Conservation (phyloP, 2,329 filamentous ascomycete genomes). For the Fusarium aywerte region DNA sequence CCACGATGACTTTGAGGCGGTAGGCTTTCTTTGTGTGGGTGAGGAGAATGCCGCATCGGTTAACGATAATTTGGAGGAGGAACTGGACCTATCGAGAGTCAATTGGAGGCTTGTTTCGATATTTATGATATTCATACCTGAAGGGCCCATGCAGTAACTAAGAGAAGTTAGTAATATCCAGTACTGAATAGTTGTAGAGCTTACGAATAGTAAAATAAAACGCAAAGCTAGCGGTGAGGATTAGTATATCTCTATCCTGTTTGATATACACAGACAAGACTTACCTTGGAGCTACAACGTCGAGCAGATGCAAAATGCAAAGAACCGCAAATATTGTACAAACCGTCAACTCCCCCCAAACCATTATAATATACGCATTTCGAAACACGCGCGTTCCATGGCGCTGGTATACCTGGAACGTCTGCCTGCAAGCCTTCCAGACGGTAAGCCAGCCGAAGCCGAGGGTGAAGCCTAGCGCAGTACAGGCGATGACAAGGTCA, state of each 20-base stretch:
- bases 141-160: slow-evolving; percentile 46
- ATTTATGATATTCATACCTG: slow-evolving; percentile 27
- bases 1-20: slow-evolving; percentile 37
- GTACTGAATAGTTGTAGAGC: not conserved
- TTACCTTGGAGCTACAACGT: slow-evolving; percentile 43
- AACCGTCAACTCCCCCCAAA: slow-evolving; percentile 59
- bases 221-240: slow-evolving; percentile 34
- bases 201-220: slow-evolving; percentile 47
- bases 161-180: not conserved
- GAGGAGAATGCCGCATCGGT: slow-evolving; percentile 42
- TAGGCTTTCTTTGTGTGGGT: slow-evolving; percentile 31
- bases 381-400: slow-evolving; percentile 46
- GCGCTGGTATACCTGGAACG: slow-evolving; percentile 49
- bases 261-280: not conserved
- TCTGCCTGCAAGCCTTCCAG: slow-evolving; percentile 53
- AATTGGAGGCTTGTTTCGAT: not conserved
- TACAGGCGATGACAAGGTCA: slow-evolving; percentile 45
- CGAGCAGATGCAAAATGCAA: slow-evolving; percentile 42
- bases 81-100: slow-evolving; percentile 33
- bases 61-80: slow-evolving; percentile 46
- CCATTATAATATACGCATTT: slow-evolving; percentile 59
- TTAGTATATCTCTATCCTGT: slow-evolving; percentile 1
- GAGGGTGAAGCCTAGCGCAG: slow-evolving; percentile 54
- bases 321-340: slow-evolving; percentile 57
- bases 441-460: slow-evolving; percentile 55